Conservation (phyloP, 202 grass and related monocot genomes). For the Tripidium arundinaceum region DNA sequence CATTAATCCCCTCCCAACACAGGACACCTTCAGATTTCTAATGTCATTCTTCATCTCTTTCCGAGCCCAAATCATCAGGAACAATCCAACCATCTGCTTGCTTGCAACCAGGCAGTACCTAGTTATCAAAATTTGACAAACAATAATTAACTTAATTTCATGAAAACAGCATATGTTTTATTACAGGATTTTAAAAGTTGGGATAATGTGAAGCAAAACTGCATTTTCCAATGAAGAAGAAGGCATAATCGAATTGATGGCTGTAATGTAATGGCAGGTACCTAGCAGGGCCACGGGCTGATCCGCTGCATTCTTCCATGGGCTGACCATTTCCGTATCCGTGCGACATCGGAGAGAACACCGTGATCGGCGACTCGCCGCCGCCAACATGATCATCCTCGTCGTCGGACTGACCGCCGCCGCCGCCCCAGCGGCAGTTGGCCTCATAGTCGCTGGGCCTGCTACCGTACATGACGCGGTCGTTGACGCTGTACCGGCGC, state of each 20-base stretch:
- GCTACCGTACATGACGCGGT: conserved; percentile 69
- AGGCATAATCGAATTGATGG: not conserved
- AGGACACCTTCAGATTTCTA: conserved; percentile 95
- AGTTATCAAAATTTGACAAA: not conserved
- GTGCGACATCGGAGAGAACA: conserved; percentile 70
- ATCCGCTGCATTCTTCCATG: conserved; percentile 47
- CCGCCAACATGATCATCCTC: conserved; percentile 34
- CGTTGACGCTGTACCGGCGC: conserved; percentile 76
- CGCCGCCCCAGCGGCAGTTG: conserved; percentile 52
- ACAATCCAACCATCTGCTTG: conserved; percentile 95
- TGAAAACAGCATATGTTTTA: not conserved
- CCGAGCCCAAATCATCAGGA: conserved; percentile 77
- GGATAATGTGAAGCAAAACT: not conserved
- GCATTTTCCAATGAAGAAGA: not conserved
- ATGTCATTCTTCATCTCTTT: conserved; percentile 67
- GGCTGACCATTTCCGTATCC: conserved; percentile 38
- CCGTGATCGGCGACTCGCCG: conserved; percentile 51
- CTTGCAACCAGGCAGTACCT: conserved; percentile 86
- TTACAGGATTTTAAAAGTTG: not conserved
- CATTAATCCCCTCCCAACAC: conserved; percentile 85
- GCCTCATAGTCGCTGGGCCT: conserved; percentile 73
- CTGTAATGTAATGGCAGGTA: not conserved
- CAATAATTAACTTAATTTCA: not conserved
- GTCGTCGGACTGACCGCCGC: conserved; percentile 40
- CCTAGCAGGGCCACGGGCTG: conserved; percentile 48